Conservation (phyloP, 2,329 filamentous ascomycete genomes). For the Paradendryphiella salina region DNA sequence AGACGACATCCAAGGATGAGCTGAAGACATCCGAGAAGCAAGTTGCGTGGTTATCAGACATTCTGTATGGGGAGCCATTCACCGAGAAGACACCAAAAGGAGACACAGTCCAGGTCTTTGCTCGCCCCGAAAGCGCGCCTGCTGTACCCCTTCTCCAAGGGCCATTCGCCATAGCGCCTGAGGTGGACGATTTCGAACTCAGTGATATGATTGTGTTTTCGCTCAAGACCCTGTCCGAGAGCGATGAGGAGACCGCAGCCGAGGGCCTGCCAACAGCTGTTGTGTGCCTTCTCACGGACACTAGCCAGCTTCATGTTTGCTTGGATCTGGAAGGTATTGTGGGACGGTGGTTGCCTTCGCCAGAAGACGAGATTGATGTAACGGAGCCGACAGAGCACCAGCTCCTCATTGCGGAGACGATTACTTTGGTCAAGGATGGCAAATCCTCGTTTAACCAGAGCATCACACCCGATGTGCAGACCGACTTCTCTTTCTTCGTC, state of each 20-base stretch:
- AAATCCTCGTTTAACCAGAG: constrained; percentile 52
- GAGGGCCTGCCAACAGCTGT: constrained; percentile 60
- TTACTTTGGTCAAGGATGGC: constrained; percentile 35
- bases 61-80: constrained; percentile 55
- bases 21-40: constrained; percentile 56
- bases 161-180: constrained; percentile 59
- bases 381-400: constrained; percentile 30
- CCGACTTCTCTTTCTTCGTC: constrained; percentile 62
- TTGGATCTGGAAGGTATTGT: constrained; percentile 65
- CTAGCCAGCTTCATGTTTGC: constrained; percentile 61
- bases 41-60: constrained; percentile 59
- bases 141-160: constrained; percentile 64
- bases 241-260: constrained; percentile 51
- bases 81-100: constrained; percentile 48
- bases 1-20: constrained; percentile 49
- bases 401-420: constrained; percentile 49
- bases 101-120: constrained; percentile 56
- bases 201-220: constrained; percentile 64
- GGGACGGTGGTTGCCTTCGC: constrained; percentile 63
- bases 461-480: constrained; percentile 60
- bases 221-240: constrained; percentile 53
- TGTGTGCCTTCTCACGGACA: constrained; percentile 61
- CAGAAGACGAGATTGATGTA: constrained; percentile 30
- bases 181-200: constrained; percentile 59
- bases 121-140: constrained; percentile 57